Evolutionary conservation across 495 filamentous ascomycete species (phyloP).

Genomic region (Aspergillus heteromorphus): DNA sequence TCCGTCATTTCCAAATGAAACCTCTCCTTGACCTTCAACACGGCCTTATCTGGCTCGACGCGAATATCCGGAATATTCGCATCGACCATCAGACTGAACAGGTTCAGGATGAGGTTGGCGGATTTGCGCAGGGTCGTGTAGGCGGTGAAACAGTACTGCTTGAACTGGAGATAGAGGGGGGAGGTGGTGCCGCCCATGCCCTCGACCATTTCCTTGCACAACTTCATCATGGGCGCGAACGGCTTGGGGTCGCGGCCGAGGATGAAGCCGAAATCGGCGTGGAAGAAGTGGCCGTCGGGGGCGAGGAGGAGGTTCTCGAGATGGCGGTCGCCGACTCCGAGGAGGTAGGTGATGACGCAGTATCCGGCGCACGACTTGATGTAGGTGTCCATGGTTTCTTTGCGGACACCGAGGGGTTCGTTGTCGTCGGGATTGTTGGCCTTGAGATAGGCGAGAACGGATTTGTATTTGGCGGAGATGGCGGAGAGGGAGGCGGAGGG

Average conservation of each 20-base stretch:
- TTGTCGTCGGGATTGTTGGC: conserved; percentile 84
- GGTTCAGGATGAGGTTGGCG: conserved; percentile 85
- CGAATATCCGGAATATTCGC: conserved; percentile 94
- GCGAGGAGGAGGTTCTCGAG: conserved; percentile 91
- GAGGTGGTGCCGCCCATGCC: conserved; percentile 86
- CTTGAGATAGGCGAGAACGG: conserved; percentile 79
- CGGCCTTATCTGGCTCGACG: conserved; percentile 86
- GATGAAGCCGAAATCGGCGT: conserved; percentile 97
- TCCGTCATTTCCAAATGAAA: conserved; percentile 91
- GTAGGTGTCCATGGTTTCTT: conserved; percentile 91
- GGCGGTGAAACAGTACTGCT: conserved; percentile 92
- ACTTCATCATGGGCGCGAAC: conserved; percentile 93
- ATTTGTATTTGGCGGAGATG: conserved; percentile 76
- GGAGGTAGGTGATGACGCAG: conserved; percentile 96
- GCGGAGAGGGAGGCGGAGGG: conserved; percentile 76
- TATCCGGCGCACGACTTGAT: conserved; percentile 95
- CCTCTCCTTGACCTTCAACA: conserved; percentile 88
- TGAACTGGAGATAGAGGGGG: conserved; percentile 78
- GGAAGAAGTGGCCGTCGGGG: conserved; percentile 92
- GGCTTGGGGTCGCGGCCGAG: conserved; percentile 96
- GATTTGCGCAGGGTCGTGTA: conserved; percentile 88
- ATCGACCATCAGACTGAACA: conserved; percentile 96
- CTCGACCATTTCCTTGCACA: conserved; percentile 97
- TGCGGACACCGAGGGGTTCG: conserved; percentile 79
- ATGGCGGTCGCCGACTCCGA: conserved; percentile 96